Evolutionary conservation across 2,329 filamentous ascomycete species (phyloP), one percentile per base, ranked within the genome.

Genomic region (Claviceps digitariae): DNA sequence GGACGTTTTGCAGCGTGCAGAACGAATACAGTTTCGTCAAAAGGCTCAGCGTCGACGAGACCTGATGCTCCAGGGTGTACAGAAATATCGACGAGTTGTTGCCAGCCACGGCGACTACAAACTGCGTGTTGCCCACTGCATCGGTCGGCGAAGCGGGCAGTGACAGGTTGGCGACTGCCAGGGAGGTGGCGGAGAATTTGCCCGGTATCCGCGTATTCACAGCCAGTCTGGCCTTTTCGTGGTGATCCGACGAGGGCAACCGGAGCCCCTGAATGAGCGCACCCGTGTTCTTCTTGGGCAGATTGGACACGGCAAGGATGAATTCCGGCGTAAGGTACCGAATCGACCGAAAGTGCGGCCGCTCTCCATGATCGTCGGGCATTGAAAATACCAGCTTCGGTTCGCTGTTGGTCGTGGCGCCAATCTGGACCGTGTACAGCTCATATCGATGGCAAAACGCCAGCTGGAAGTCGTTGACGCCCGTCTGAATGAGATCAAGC

Each of bases 401-500:
- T 27, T 76, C 73, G 50, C 67, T 66, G n/a, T 69, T 62, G 46
- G 70, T 68, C 62, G 72, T 75, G 59, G 65, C 72, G 59, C 66
- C 72, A 44, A 88, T 68, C 34, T 79, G 78, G 60, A 86, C 75
- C 38, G 85, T 71, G 67, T 83, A 86, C 49, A 97, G 76, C 59
- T 89, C 82, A 63, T 84, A 74, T 58, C 88, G 83, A 61, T 86
- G 83, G 67, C 86, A 90, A 67, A 89, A 96, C 3, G 83, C 84
- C 52, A 96, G 72, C 59, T 83, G 78, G 65, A 86, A 93, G 41
- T 77, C 72, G 38, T 79, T 74, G 17, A 79, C 73, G 15, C 75
- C 77, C 7, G 74, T 78, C 66, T 86, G 82, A 5, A 70, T 49
- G 47, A 90, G 74, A 63, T 90, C 87, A 50, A 90, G 61, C 65